A percentile compares a stretch with the other conserved stretches of the same genome.
Evolutionary conservation across 768 basidiomycete species (phyloP).

Genomic region (Phlebiopsis flavidoalba): DNA sequence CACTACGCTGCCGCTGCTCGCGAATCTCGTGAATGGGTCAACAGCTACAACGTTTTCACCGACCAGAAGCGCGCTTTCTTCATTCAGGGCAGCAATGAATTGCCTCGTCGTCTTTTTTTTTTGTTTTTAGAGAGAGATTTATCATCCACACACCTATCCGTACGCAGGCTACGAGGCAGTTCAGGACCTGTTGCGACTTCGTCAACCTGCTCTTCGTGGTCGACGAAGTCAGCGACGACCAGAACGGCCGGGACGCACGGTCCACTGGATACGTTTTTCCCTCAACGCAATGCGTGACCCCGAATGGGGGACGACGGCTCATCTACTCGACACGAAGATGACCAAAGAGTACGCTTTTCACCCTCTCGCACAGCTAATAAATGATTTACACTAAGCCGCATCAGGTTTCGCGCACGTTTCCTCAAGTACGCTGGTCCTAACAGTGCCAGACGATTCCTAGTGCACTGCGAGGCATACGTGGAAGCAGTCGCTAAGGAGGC

Average conservation of each 20-base stretch:
- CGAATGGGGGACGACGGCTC: conserved; percentile 56
- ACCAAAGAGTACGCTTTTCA: conserved; percentile 47
- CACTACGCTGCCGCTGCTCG: conserved; percentile 52
- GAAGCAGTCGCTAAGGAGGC: conserved; percentile 57
- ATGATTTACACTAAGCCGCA: not conserved
- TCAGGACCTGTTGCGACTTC: conserved; percentile 62
- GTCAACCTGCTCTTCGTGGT: conserved; percentile 51
- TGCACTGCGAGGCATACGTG: conserved; percentile 53
- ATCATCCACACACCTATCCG: conserved; percentile 59
- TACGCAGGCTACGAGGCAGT: conserved; percentile 56
- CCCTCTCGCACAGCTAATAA: not conserved
- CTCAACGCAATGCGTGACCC: conserved; percentile 52
- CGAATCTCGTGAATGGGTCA: conserved; percentile 62
- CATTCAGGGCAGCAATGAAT: conserved; percentile 56
- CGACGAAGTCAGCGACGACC: conserved; percentile 68
- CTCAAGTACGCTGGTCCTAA: conserved; percentile 38
- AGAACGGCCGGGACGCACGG: conserved; percentile 53
- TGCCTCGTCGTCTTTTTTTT: too few species aligned
- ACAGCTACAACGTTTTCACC: conserved; percentile 55
- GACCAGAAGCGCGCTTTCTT: conserved; percentile 62
- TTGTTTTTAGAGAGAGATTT: too few species aligned
- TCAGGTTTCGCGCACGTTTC: conserved; percentile 60
- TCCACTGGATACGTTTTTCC: conserved; percentile 49
- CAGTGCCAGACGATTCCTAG: conserved; percentile 45
- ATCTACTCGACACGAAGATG: conserved; percentile 50